Conservation (phyloP, 768 basidiomycete genomes). For the Cyclocybe cylindracea region DNA sequence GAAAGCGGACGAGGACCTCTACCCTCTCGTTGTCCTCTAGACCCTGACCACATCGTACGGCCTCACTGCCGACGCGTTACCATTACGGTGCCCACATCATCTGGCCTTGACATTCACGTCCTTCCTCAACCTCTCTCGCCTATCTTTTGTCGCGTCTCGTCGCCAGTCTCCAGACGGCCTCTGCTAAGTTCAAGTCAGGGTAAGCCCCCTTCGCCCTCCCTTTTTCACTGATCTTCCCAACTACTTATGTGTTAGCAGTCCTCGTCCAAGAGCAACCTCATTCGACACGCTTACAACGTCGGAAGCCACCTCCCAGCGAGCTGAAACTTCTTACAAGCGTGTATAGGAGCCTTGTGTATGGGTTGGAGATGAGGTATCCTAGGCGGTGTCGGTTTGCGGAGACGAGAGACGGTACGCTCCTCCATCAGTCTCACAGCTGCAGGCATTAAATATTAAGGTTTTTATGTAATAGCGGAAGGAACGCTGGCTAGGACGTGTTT, state of each 20-base stretch:
- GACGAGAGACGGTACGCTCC: too few species aligned
- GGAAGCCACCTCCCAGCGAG: constrained; percentile 2
- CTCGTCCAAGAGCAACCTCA: neutral
- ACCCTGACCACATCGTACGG: constrained; percentile 1
- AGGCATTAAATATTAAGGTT: neutral
- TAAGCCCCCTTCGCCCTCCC: too few species aligned
- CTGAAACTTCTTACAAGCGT: constrained; percentile 2
- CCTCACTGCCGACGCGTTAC: neutral
- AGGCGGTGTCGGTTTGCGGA: too few species aligned
- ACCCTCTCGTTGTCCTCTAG: constrained; percentile 2
- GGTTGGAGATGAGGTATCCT: too few species aligned
- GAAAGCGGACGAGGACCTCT: constrained; percentile 11
- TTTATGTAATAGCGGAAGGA: neutral
- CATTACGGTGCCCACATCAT: too few species aligned
- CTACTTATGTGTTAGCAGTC: neutral
- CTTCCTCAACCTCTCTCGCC: neutral
- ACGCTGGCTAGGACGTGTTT: neutral
- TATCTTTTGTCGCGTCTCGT: too few species aligned
- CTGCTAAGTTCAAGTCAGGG: too few species aligned
- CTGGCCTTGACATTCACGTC: neutral
- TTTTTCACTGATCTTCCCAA: neutral
- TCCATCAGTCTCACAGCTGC: neutral
- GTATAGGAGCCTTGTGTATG: constrained; percentile 14
- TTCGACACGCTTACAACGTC: neutral
- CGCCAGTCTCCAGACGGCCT: neutral